phyloP scores from a whole-genome alignment of 768 basidiomycete species.

The Phanerodontia chrysosporium region DNA sequence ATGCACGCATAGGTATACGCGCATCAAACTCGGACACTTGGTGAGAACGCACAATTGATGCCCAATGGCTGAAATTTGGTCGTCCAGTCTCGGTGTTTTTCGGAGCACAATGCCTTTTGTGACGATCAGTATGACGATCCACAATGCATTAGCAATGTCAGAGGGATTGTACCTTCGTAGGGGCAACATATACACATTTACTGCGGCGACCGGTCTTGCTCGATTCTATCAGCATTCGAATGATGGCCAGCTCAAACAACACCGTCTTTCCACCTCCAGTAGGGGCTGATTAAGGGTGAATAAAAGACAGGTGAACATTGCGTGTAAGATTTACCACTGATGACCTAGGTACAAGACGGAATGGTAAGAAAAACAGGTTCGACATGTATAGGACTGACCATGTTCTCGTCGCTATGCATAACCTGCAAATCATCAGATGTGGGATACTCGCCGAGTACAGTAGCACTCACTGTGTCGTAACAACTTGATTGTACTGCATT shows the following conservation, averaged over 20 bases:
- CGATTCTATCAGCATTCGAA: conserved; percentile 58
- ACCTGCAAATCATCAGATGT: conserved; percentile 37
- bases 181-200: conserved; percentile 90
- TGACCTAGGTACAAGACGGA: conserved; percentile 44
- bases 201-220: conserved; percentile 28
- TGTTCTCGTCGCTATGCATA: conserved; percentile 52
- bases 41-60: conserved; percentile 55
- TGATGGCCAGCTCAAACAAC: conserved; percentile 87
- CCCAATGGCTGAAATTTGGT: conserved; percentile 74
- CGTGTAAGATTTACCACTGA: conserved; percentile 50
- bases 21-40: neutral
- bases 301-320: neutral
- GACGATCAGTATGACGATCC: neutral
- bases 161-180: conserved; percentile 64
- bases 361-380: neutral
- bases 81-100: conserved; percentile 81
- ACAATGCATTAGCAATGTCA: neutral
- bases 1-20: conserved; percentile 5
- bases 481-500: conserved; percentile 88
- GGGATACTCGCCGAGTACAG: neutral
- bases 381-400: conserved; percentile 42
- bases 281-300: conserved; percentile 54
- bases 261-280: conserved; percentile 97
- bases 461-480: conserved; percentile 59
- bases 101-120: conserved; percentile 91